Percentiles rank a stretch among this genome's conserved stretches.
Conservation (phyloP, 2,329 filamentous ascomycete species). For the Chrysoporthe puriensis region DNA sequence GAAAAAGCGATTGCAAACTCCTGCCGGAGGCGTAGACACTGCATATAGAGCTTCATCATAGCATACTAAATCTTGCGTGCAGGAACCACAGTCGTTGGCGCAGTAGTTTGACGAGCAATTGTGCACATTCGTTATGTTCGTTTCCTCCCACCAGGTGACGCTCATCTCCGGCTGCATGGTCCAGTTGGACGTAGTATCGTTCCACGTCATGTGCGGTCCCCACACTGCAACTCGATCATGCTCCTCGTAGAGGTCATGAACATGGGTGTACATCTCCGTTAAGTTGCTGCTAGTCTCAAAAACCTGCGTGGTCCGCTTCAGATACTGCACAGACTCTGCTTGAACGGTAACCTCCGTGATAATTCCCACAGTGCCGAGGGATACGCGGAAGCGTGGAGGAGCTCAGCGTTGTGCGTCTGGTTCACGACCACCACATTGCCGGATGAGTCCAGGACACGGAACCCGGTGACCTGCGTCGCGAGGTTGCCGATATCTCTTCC, state of each 20-base stretch:
- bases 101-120: slow-evolving; percentile 5
- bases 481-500: background rate
- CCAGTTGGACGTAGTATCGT: slow-evolving; percentile 2
- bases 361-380: slow-evolving; percentile 4
- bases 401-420: slow-evolving; percentile 6
- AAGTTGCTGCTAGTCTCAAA: background rate
- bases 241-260: slow-evolving; percentile 3
- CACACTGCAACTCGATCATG: background rate
- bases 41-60: slow-evolving; percentile 5
- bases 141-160: slow-evolving; percentile 1
- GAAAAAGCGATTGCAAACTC: slow-evolving; percentile 1
- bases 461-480: slow-evolving; percentile 2
- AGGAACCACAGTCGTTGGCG: slow-evolving; percentile 4
- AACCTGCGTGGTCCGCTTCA: slow-evolving; percentile 5
- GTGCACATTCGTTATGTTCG: background rate
- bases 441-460: slow-evolving; percentile 9
- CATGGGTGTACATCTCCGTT: background rate
- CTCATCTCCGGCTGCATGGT: background rate
- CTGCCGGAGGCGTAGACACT: slow-evolving; percentile 6
- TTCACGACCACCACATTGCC: background rate
- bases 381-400: slow-evolving; percentile 1
- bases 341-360: slow-evolving; percentile 6
- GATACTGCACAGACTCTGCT: slow-evolving; percentile 1
- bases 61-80: background rate
- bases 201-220: slow-evolving; percentile 6